A percentile compares a stretch with the other conserved stretches of the same genome.
phyloP scores from a whole-genome alignment of 106 monocot genomes.

The Dioscorea alata region DNA sequence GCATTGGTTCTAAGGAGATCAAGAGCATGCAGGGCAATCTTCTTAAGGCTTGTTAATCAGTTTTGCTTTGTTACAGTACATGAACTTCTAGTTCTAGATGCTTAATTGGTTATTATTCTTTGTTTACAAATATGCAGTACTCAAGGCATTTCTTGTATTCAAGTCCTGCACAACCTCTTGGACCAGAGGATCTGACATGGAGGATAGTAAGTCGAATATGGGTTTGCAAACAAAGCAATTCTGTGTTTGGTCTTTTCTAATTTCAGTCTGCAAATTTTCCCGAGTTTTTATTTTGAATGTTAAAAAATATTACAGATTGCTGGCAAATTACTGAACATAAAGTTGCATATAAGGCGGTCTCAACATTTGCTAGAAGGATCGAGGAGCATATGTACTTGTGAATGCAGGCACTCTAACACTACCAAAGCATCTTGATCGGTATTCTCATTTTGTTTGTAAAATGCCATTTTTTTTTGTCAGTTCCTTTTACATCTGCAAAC shows the following conservation, averaged over 20 bases:
- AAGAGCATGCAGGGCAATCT: conserved; percentile 74
- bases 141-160: conserved; percentile 84
- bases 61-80: background rate
- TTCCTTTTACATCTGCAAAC: no score
- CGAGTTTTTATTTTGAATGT: background rate
- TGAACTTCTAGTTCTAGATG: background rate
- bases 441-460: no score
- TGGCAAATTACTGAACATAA: conserved; percentile 75
- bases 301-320: conserved; percentile 47
- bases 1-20: conserved; percentile 35
- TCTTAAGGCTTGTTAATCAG: conserved; percentile 40
- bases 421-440: conserved; percentile 6
- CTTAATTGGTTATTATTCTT: background rate
- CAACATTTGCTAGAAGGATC: conserved; percentile 69
- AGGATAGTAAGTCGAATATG: conserved; percentile 62
- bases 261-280: background rate
- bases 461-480: no score
- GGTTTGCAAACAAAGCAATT: background rate
- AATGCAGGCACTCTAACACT: conserved; percentile 48
- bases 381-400: conserved; percentile 66
- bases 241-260: background rate
- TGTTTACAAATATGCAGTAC: conserved; percentile 37
- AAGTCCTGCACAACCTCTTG: conserved; percentile 73
- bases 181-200: conserved; percentile 89
- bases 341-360: conserved; percentile 57